These are phyloP conservation scores for Harringtonia aguacate DNA, from an alignment of 2,329 filamentous ascomycete species.

Conservation along the genomic window DNA sequence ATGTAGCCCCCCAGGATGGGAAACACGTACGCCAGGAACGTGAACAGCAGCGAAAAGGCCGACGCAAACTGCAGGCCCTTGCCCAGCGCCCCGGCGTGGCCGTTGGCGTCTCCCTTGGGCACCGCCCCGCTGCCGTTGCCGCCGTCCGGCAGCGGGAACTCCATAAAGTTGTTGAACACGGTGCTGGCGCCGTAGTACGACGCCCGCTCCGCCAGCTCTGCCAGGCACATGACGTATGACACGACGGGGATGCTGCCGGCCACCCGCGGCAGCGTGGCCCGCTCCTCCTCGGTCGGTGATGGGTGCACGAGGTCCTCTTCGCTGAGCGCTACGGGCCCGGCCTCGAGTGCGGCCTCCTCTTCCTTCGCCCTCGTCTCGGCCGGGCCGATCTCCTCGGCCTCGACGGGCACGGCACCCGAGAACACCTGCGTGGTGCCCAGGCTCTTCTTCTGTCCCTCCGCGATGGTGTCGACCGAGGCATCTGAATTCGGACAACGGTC, in stretches of 20 bases:
- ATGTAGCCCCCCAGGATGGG: slow-evolving; percentile 42
- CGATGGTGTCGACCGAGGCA: background rate
- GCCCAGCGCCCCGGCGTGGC: slow-evolving; percentile 35
- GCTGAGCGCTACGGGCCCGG: background rate
- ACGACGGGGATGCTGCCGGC: slow-evolving; percentile 30
- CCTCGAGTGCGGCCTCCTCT: too few species aligned
- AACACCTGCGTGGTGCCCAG: slow-evolving; percentile 3
- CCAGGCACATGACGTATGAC: slow-evolving; percentile 35
- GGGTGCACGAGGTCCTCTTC: slow-evolving; percentile 16
- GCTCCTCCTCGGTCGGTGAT: slow-evolving; percentile 35
- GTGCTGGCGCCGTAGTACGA: slow-evolving; percentile 40
- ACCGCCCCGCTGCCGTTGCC: slow-evolving; percentile 23
- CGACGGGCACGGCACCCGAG: slow-evolving; percentile 1
- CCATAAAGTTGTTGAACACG: slow-evolving; percentile 44
- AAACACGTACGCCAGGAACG: slow-evolving; percentile 36
- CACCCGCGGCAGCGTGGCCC: slow-evolving; percentile 31
- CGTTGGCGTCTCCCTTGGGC: slow-evolving; percentile 18
- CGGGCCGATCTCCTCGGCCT: slow-evolving; percentile 1
- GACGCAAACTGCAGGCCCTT: slow-evolving; percentile 5
- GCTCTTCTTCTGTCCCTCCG: background rate
- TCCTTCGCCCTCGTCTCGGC: background rate
- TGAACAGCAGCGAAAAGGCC: slow-evolving; percentile 25
- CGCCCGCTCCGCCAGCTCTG: slow-evolving; percentile 40
- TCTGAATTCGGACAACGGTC: background rate
- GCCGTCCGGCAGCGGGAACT: slow-evolving; percentile 37